phyloP scores from a whole-genome alignment of 441 rosid species.

The Corymbia calophylla region DNA sequence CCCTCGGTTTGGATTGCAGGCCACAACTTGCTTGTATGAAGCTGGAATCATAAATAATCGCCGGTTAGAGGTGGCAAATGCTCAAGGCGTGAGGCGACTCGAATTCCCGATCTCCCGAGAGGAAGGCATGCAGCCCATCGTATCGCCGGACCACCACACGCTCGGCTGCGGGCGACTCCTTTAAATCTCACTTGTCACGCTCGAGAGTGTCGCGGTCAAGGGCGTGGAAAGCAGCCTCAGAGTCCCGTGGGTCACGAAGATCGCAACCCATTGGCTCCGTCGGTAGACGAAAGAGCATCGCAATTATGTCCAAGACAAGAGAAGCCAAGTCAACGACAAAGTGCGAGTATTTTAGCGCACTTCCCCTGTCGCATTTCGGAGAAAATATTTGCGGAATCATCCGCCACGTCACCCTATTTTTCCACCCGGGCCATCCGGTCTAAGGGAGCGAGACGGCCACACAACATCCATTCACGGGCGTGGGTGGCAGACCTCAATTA shows the following conservation, averaged over 20 bases:
- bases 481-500: neutral
- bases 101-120: neutral
- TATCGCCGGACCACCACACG: neutral
- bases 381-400: neutral
- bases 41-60: too few relatives aligned
- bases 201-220: neutral
- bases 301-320: neutral
- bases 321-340: neutral
- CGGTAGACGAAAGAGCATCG: neutral
- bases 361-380: neutral
- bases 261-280: neutral
- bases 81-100: neutral
- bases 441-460: neutral
- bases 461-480: neutral
- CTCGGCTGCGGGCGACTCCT: neutral
- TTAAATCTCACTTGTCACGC: neutral
- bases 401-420: neutral
- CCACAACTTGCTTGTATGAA: too few relatives aligned
- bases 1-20: too few relatives aligned
- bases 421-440: neutral
- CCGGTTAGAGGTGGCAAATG: neutral
- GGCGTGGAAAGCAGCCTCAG: neutral
- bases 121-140: neutral
- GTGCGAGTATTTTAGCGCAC: neutral
- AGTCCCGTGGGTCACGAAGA: neutral